Evolutionary conservation across 768 basidiomycete genomes (phyloP).

Genomic region (Hypholoma sublateritium): DNA sequence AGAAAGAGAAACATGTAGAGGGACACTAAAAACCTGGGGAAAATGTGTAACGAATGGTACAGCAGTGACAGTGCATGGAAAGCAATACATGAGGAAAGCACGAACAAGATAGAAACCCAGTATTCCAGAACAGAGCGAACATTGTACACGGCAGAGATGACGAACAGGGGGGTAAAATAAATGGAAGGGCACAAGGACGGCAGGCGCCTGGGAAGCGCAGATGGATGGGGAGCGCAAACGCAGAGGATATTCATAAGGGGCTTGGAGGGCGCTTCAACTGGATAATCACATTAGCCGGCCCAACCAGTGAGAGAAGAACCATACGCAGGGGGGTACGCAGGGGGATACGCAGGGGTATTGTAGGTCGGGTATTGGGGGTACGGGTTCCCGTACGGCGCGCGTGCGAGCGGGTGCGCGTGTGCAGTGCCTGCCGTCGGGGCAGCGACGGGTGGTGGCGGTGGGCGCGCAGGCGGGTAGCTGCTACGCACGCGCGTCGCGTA

Average conservation of each 20-base stretch:
- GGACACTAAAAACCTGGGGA: conserved; percentile 5
- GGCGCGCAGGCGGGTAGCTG: neutral
- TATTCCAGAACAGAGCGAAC: neutral
- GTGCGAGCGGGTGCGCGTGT: neutral
- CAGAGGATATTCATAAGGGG: neutral
- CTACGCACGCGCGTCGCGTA: conserved; percentile 18
- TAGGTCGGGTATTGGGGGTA: conserved; percentile 6
- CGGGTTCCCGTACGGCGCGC: neutral
- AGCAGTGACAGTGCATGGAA: neutral
- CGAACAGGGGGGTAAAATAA: neutral
- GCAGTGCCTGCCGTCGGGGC: neutral
- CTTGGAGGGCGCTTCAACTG: neutral
- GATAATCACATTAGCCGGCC: conserved; percentile 37
- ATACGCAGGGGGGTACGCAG: conserved; percentile 26
- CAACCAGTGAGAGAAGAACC: conserved; percentile 47
- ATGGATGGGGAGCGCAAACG: neutral
- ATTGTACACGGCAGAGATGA: neutral
- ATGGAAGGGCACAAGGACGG: neutral
- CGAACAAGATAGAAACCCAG: neutral
- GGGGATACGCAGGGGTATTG: conserved; percentile 19
- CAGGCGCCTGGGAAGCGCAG: neutral
- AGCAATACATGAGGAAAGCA: conserved; percentile 1
- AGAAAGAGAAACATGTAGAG: neutral
- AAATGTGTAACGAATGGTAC: conserved; percentile 3
- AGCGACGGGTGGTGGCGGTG: neutral